Evolutionary conservation across 306 rosid genomes (phyloP).

Genomic region (Fragaria ananassa): DNA sequence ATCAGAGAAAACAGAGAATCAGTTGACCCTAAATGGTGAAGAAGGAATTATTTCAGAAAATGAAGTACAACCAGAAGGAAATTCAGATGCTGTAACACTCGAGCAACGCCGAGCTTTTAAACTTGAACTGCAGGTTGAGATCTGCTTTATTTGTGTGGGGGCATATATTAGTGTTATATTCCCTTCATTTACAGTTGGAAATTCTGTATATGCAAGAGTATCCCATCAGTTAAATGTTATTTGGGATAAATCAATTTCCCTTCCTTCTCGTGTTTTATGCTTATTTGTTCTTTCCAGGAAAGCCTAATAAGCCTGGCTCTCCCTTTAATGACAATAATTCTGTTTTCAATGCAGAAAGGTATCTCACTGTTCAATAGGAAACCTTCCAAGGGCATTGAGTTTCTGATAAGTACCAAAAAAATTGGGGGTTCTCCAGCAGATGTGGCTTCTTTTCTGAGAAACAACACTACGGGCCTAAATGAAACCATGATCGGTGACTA

Average conservation of each 20-base stretch:
- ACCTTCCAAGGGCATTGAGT: slow-evolving; percentile 93
- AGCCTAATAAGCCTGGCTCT: slow-evolving; percentile 19
- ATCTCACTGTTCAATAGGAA: slow-evolving; percentile 85
- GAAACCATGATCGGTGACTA: slow-evolving; percentile 90
- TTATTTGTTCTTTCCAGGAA: slow-evolving; percentile 13
- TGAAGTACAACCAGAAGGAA: slow-evolving; percentile 71
- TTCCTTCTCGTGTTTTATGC: slow-evolving; percentile 7
- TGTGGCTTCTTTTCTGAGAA: slow-evolving; percentile 86
- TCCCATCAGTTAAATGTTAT: not conserved
- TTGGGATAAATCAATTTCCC: slow-evolving; percentile 4
- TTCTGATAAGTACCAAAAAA: slow-evolving; percentile 73
- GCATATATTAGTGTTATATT: slow-evolving; percentile 1
- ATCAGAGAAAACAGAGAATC: slow-evolving; percentile 61
- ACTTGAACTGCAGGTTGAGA: slow-evolving; percentile 86
- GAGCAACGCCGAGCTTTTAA: slow-evolving; percentile 95
- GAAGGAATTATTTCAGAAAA: slow-evolving; percentile 72
- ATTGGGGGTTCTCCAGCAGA: slow-evolving; percentile 79
- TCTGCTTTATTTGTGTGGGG: slow-evolving; percentile 24
- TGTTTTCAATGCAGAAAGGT: slow-evolving; percentile 88
- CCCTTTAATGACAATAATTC: slow-evolving; percentile 36
- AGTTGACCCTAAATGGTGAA: slow-evolving; percentile 53
- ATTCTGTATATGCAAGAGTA: slow-evolving; percentile 17
- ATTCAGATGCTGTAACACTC: slow-evolving; percentile 80
- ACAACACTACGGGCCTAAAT: slow-evolving; percentile 71
- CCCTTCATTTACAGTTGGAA: not conserved